phyloP scores from a whole-genome alignment of 768 basidiomycete genomes.

The Terana coerulea region DNA sequence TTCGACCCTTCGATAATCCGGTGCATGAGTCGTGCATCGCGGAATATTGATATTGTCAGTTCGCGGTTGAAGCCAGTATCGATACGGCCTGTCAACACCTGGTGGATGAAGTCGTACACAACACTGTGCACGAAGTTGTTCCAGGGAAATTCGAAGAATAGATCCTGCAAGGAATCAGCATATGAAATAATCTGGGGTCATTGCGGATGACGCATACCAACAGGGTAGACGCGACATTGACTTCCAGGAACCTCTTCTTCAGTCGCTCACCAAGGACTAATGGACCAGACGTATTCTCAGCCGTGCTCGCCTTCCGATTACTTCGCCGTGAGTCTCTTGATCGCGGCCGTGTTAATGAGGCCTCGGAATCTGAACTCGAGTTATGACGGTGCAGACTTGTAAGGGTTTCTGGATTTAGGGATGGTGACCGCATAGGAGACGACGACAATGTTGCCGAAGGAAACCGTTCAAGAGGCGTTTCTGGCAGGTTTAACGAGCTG shows the following conservation, averaged over 20 bases:
- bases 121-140: conserved; percentile 98
- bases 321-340: conserved; percentile 51
- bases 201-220: conserved; percentile 51
- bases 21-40: conserved; percentile 79
- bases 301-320: conserved; percentile 43
- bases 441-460: conserved; percentile 16
- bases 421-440: conserved; percentile 18
- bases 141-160: conserved; percentile 96
- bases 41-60: conserved; percentile 78
- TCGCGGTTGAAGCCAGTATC: conserved; percentile 83
- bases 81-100: conserved; percentile 85
- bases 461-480: conserved; percentile 14
- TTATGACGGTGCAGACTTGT: conserved; percentile 9
- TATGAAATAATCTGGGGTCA: neutral
- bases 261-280: conserved; percentile 72
- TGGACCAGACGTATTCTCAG: conserved; percentile 29
- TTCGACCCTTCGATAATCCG: conserved; percentile 85
- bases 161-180: conserved; percentile 49
- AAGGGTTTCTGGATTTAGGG: conserved; percentile 16
- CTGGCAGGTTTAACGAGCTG: conserved; percentile 9
- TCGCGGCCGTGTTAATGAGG: conserved; percentile 28
- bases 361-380: conserved; percentile 25
- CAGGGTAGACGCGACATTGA: conserved; percentile 68
- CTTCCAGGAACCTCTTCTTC: conserved; percentile 74
- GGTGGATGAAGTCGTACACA: conserved; percentile 94